Evolutionary conservation across 2,329 filamentous ascomycete species (phyloP), one percentile per base, ranked within the genome.

Genomic region (Ceratocystis cubensis): DNA sequence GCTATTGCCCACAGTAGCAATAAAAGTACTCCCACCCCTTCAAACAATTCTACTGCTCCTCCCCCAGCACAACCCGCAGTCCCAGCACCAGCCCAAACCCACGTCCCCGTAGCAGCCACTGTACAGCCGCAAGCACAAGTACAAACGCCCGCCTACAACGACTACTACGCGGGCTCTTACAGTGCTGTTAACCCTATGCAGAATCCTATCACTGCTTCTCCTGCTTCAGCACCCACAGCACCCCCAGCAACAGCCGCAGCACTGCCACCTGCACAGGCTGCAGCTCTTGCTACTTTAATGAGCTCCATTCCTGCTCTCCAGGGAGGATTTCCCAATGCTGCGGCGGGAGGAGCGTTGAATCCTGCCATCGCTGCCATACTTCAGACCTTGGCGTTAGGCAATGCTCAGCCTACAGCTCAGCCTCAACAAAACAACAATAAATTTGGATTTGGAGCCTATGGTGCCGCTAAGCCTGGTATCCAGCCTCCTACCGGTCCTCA

Each of bases 1-100:
- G 89, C 89, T 73, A 88, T 94, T 77, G 88, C 88, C 48, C 87
- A 88, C 70, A 87, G 90, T 75, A 91, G 86, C 74, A 83, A 72
- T 72, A 78, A 72, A 71, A 73, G 75, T 64, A 73, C 70, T 64
- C 71, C 77, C 64, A 73, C 83, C 69, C 76, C 80, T 46, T 76
- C 79, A 61, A 76, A 81, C 64, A 76, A 77, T 73, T 72, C 75
- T 65, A 66, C 73, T 66, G 71, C 74, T 57, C 71, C 73, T 64
- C 70, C 72, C 70, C 56, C 56, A 33, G 25, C 28, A 37, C 56
- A 33, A 20, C 28, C 56, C 56, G 13, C 33, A 59, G 56, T 25
- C 25, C 56, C 56, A 33, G 13, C 56, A 25, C 56, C 28, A 59
- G 56, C 33, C 8, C 56, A 33, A 33, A 30, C 56, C 28, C 71